These are phyloP conservation scores for Flagelloscypha sp. DNA, from an alignment of 768 basidiomycete genomes.

Conservation along the genomic window DNA sequence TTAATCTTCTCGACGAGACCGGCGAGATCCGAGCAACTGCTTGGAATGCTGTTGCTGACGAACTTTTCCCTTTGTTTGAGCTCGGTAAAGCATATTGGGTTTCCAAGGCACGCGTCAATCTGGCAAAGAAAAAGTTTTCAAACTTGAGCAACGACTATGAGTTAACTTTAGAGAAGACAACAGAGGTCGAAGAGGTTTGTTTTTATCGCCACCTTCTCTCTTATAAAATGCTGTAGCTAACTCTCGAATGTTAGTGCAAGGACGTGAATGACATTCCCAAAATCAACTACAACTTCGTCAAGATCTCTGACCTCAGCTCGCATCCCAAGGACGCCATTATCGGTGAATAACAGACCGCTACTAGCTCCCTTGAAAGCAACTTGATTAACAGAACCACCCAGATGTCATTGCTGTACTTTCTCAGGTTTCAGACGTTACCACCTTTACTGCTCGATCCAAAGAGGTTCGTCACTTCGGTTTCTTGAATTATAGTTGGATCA, in stretches of 20 bases:
- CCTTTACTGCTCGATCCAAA: no score
- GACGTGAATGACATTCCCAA: constrained; percentile 71
- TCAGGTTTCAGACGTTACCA: constrained; percentile 1
- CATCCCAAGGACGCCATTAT: constrained; percentile 74
- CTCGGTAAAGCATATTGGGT: constrained; percentile 92
- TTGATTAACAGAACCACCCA: constrained; percentile 22
- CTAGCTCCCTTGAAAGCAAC: no score
- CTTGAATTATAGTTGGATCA: constrained; percentile 3
- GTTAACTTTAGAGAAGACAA: constrained; percentile 73
- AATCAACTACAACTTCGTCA: constrained; percentile 77
- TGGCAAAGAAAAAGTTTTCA: constrained; percentile 95
- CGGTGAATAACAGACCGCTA: no score
- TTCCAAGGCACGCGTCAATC: constrained; percentile 83
- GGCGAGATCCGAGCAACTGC: constrained; percentile 87
- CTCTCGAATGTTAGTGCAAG: constrained; percentile 49
- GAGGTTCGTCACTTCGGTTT: no score
- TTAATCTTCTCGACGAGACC: constrained; percentile 90
- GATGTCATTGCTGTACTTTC: constrained; percentile 82
- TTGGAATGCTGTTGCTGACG: constrained; percentile 82
- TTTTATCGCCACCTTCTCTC: constrained; percentile 1
- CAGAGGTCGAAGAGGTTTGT: constrained; percentile 77
- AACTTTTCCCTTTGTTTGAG: constrained; percentile 74
- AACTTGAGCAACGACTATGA: constrained; percentile 91
- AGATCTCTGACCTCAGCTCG: constrained; percentile 52
- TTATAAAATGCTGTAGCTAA: constrained; percentile 8